Base-by-base conservation (phyloP, 768 basidiomycete species). In the Guyanaporus albipodus region DNA sequence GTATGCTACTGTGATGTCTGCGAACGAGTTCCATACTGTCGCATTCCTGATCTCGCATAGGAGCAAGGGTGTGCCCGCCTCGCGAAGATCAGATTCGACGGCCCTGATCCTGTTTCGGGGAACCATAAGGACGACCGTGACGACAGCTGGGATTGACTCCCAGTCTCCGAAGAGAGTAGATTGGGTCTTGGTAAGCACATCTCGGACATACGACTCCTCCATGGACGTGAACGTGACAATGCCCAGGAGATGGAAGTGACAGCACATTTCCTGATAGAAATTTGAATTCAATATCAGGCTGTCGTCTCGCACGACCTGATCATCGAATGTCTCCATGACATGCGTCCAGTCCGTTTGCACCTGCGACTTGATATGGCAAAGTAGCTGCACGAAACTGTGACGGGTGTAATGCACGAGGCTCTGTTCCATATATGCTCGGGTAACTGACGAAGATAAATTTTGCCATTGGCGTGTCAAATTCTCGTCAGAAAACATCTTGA, bases 191-290 rank as follows among this genome's bases (percentile, higher is more conserved):
- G 6, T 11, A 14, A 36, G 53, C 27, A 64, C 26, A 22, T 42
- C 19, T 22, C 17, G 52, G 26, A 57, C 28, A 23, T 48, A 54
- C 14, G 48, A 27, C 11, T 23, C 35, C 14, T 58, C 53, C 54
- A 55, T 53, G 46, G 54, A 51, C 19, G 53, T 35, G 19, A 63
- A 61, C 4, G 70, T 68, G 46, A 69, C 56, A 0, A 79, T 53
- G 12, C 67, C 70, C 19, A 70, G 59, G 12, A 70, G 63, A 48
- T 77, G 67, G 4, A 78, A 59, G 15, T 75, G 70, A 15, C 66
- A 56, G 39, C 67, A 73, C 40, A 82, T 57, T 33, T 82, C 79
- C 46, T 80, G 76, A 48, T 70, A 68, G 46, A 70, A 62, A 34
- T 65, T 58, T 18, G 52, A 60, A 27, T 52, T 66, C 41, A 66